Base-by-base conservation (phyloP, 1,139 yeast species). In the Candida sp. region DNA sequence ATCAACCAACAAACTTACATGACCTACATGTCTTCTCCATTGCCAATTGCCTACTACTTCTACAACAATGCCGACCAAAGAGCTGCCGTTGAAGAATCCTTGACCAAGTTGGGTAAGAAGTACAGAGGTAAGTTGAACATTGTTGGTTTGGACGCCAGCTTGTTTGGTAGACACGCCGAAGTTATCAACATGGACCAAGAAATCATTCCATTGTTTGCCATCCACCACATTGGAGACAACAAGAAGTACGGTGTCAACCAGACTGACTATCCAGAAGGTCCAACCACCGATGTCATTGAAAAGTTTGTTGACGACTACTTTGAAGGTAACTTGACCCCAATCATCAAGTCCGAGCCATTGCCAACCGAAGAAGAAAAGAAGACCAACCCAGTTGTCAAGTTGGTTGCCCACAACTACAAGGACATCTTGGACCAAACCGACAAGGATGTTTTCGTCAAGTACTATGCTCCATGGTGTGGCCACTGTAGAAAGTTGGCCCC, bases 401-500 rank as follows among this genome's bases (percentile, higher is more conserved):
- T 94, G 59, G 98, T 94, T 55, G 97, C 92, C 62, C 84, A 86
- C 75, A 91, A 86, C 69, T 94, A 90, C 72, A 86, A 87, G 45
- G 83, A 82, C 34, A 74, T 90, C 56, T 81, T 90, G 54, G 75
- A 78, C 38, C 93, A 92, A 66, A 74, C 77, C 48, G 70, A 80
- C 53, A 91, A 90, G 80, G 98, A 94, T 70, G 93, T 94, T 49
- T 78, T 94, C 60, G 93, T 94, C 60, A 91, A 93, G 78, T 93
- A 90, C 77, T 94, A 90, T 68, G 99, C 99, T 51, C 97, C 97
- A 74, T 94, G 99, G 99, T 93, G 99, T 79, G 98, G 98, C 47
- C 98, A 93, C 81, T 93, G 99, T 83, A 93, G 93, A 83, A 90
- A 83, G 73, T 81, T 93, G 73, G 97, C 97, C 53, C 99, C 99